Conservation (phyloP, 257 asterid genomes). For the Solanum infundibuliforme region DNA sequence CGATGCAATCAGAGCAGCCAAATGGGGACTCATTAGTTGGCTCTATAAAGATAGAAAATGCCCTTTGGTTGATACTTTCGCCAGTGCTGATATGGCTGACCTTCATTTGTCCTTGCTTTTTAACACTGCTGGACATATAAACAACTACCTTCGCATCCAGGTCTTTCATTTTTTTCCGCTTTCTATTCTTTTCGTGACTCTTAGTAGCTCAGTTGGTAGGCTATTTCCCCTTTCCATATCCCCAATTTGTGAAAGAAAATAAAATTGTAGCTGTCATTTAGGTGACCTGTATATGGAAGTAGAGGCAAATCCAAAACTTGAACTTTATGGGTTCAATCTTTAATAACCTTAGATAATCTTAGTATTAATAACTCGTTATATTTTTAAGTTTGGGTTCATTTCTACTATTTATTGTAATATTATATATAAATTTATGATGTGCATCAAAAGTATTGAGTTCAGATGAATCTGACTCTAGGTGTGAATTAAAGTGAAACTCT, state of each 20-base stretch:
- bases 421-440: too few relatives aligned
- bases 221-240: neutral
- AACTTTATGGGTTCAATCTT: neutral
- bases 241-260: neutral
- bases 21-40: constrained; percentile 2
- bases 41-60: neutral
- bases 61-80: neutral
- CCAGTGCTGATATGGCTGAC: neutral
- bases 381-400: neutral
- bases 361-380: neutral
- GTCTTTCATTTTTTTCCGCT: neutral
- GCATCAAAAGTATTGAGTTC: neutral
- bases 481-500: neutral
- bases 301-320: neutral
- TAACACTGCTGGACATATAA: neutral
- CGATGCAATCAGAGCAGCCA: neutral
- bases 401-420: neutral
- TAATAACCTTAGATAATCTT: neutral
- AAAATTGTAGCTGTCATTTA: neutral
- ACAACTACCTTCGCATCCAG: constrained; percentile 1
- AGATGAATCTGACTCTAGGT: neutral
- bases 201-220: neutral
- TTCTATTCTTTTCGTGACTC: too few relatives aligned
- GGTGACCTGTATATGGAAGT: neutral
- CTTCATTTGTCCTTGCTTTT: neutral